Conservation (phyloP, 345 rosid species). For the Rubroshorea leprosula region DNA sequence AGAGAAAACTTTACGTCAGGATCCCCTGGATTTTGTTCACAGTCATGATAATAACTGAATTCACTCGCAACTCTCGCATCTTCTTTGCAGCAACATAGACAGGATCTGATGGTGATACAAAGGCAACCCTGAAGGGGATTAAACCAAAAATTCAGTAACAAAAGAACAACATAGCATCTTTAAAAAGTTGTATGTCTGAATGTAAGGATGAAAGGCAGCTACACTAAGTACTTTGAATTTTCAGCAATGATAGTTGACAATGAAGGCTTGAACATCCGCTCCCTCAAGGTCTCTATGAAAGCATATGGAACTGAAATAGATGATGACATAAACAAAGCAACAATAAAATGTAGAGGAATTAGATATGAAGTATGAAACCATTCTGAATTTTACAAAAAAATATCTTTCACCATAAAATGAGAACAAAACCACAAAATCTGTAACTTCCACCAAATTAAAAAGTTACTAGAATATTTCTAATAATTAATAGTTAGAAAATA, state of each 20-base stretch:
- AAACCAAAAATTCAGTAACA: slow-evolving; percentile 18
- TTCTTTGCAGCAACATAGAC: slow-evolving; percentile 79
- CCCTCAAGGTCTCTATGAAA: slow-evolving; percentile 90
- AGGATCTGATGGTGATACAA: slow-evolving; percentile 78
- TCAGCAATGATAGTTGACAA: slow-evolving; percentile 81
- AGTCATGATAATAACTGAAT: slow-evolving; percentile 57
- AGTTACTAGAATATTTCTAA: too few relatives aligned
- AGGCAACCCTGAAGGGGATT: slow-evolving; percentile 48
- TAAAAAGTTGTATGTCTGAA: slow-evolving; percentile 3
- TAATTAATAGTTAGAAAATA: not conserved
- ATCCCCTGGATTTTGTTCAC: slow-evolving; percentile 83
- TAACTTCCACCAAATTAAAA: not conserved
- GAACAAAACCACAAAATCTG: not conserved
- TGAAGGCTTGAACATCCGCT: slow-evolving; percentile 92
- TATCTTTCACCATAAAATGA: not conserved
- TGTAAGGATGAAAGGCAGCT: slow-evolving; percentile 1
- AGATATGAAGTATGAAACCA: not conserved
- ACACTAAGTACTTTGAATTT: slow-evolving; percentile 43
- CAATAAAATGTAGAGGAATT: not conserved
- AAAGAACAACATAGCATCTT: not conserved
- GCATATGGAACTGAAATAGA: slow-evolving; percentile 61
- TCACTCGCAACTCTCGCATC: slow-evolving; percentile 77
- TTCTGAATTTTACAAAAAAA: not conserved
- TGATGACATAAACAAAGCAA: slow-evolving; percentile 1
- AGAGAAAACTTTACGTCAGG: slow-evolving; percentile 57